These are phyloP conservation scores for Aphanomyces euteiches DNA, from an alignment of 352 stramenopile genomes.

Conservation along the genomic window DNA sequence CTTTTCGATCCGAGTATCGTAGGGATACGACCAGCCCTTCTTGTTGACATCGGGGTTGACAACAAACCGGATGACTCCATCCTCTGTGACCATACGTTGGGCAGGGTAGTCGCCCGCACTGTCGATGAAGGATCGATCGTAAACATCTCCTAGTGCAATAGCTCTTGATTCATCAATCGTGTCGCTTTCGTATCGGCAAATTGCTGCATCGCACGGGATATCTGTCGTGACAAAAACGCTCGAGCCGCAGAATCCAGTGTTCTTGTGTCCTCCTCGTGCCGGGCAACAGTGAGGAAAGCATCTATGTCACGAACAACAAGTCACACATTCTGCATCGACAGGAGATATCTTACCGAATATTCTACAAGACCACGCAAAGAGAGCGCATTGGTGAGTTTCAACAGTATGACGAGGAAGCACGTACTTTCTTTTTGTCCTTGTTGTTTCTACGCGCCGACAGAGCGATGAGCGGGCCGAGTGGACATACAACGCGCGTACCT, in stretches of 20 bases:
- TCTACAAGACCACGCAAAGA: neutral
- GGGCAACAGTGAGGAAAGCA: slow-evolving; percentile 26
- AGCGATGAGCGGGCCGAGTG: neutral
- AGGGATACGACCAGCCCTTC: slow-evolving; percentile 21
- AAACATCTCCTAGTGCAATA: slow-evolving; percentile 3
- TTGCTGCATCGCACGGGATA: neutral
- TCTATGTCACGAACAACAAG: neutral
- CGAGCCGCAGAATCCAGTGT: slow-evolving; percentile 24
- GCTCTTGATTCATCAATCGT: neutral
- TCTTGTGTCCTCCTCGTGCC: slow-evolving; percentile 22
- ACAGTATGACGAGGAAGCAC: neutral
- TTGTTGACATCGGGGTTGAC: slow-evolving; percentile 28
- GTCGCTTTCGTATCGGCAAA: slow-evolving; percentile 22
- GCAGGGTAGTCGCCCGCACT: neutral
- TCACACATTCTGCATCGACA: neutral
- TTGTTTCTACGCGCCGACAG: slow-evolving; percentile 15
- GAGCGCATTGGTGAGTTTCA: neutral
- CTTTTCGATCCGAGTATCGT: slow-evolving; percentile 25
- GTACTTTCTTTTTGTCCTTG: slow-evolving; percentile 29
- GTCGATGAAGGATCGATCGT: slow-evolving; percentile 3
- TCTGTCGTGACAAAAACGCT: slow-evolving; percentile 20
- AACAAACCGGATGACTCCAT: slow-evolving; percentile 2
- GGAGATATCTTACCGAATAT: neutral
- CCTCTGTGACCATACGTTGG: neutral
- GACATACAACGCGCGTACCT: neutral